Evolutionary conservation across 441 rosid species (phyloP), one percentile per base, ranked within the genome.

Genomic region (Gossypium davidsonii): DNA sequence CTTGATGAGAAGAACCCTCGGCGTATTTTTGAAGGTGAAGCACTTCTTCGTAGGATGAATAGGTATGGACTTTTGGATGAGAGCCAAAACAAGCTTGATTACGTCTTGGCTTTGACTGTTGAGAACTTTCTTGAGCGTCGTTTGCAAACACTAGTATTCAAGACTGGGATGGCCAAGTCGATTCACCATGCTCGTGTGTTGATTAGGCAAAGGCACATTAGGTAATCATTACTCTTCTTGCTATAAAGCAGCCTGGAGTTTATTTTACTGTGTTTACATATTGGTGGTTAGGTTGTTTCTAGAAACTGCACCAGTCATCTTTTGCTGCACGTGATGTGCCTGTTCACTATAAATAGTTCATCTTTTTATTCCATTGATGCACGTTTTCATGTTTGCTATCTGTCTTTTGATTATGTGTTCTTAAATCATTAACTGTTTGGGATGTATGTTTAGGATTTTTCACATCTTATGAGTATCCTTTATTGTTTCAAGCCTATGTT

Each of bases 121-220:
- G 97, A 92, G 88, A 92, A 85, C 75, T 90, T 90, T 78, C 88
- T 92, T n/a, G 96, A 92, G 78, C 92, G 94, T 28, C 85, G 91
- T 3, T 91, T 92, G 34, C 94, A 92, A 77, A 90, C 97, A 0
- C 84, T 88, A 25, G 91, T 92, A 10, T 92, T 92, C 73, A 90
- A 90, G 87, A 80, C 92, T 75, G 96, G 97, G 64, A 86, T 92
- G 97, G 97, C 96, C 0, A 90, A 91, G 88, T 91, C 97, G 0
- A 89, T 90, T 59, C 97, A 91, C 73, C 97, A 88, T 80, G 92
- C 97, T 3, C 91, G 97, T 69, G 97, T 91, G 55, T 90, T 91
- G 60, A 91, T 90, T 73, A 91, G 87, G 79, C 97, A 91, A 80
- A 90, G 89, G 92, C 97, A 91, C 59, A 91, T 91, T 77, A 90